Evolutionary conservation across 2,329 filamentous ascomycete genomes (phyloP).

Genomic region (Penicillium sp.): DNA sequence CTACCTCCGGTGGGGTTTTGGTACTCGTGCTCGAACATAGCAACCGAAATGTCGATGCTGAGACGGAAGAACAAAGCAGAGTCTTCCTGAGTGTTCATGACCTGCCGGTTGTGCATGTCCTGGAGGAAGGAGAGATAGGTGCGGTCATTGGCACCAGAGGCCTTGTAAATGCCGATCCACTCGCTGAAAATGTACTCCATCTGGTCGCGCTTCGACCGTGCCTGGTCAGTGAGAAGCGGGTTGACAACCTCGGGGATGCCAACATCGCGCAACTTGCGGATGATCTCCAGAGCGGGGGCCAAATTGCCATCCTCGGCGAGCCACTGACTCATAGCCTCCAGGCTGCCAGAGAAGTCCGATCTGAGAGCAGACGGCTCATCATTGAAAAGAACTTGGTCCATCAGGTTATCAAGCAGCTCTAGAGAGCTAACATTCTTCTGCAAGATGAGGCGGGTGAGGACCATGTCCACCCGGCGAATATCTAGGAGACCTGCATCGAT

Average conservation of each 20-base stretch:
- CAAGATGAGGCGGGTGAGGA: slow-evolving; percentile 67
- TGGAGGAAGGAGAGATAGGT: slow-evolving; percentile 71
- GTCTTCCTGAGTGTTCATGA: slow-evolving; percentile 71
- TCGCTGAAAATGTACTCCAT: slow-evolving; percentile 95
- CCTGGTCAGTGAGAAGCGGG: slow-evolving; percentile 53
- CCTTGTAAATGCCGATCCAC: slow-evolving; percentile 79
- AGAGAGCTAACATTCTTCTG: slow-evolving; percentile 67
- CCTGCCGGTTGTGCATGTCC: slow-evolving; percentile 70
- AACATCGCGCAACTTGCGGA: slow-evolving; percentile 57
- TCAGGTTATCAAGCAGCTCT: slow-evolving; percentile 71
- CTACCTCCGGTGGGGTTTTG: slow-evolving; percentile 55
- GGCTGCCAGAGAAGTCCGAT: slow-evolving; percentile 77
- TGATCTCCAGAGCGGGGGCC: slow-evolving; percentile 64
- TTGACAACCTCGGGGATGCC: slow-evolving; percentile 54
- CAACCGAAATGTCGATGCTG: slow-evolving; percentile 73
- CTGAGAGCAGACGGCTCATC: slow-evolving; percentile 73
- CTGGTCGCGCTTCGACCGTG: slow-evolving; percentile 66
- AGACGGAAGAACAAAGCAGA: slow-evolving; percentile 73
- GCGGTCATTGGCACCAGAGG: slow-evolving; percentile 69
- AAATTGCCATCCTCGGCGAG: slow-evolving; percentile 67
- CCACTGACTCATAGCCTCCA: slow-evolving; percentile 78
- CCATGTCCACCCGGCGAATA: slow-evolving; percentile 62
- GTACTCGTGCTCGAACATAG: slow-evolving; percentile 68
- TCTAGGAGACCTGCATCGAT: slow-evolving; percentile 59
- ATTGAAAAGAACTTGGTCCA: slow-evolving; percentile 73